Conservation (phyloP, 768 basidiomycete genomes). For the Mycena sanguinolenta region DNA sequence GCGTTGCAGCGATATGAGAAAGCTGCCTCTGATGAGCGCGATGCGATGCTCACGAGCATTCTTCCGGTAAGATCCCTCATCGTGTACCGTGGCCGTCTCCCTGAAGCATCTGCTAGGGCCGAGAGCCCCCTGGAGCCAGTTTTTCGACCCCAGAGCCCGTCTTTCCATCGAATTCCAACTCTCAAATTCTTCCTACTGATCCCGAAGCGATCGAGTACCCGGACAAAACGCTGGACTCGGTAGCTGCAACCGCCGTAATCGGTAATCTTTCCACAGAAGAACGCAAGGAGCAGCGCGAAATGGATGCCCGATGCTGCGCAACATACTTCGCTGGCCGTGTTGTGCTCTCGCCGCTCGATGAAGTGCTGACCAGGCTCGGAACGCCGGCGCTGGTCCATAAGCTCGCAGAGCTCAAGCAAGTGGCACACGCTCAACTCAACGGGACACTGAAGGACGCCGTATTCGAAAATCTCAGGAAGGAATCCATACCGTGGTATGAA, state of each 20-base stretch:
- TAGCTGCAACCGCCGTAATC: constrained; percentile 12
- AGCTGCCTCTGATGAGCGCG: constrained; percentile 12
- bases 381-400: constrained; percentile 12
- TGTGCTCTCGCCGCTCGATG: constrained; percentile 8
- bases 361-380: constrained; percentile 20
- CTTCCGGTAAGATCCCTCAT: constrained; percentile 5
- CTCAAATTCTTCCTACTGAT: constrained; percentile 23
- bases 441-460: constrained; percentile 4
- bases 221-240: constrained; percentile 18
- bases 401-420: constrained; percentile 19
- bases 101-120: constrained; percentile 19
- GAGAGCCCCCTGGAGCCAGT: constrained; percentile 18
- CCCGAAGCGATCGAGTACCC: constrained; percentile 14
- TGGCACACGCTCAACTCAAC: constrained; percentile 1
- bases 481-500: constrained; percentile 13
- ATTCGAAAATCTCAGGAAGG: constrained; percentile 1
- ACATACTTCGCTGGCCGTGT: neutral
- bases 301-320: constrained; percentile 14
- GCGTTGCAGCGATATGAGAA: constrained; percentile 14
- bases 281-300: constrained; percentile 11
- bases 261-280: constrained; percentile 3
- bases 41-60: constrained; percentile 3
- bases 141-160: constrained; percentile 22
- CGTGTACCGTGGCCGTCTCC: constrained; percentile 11
- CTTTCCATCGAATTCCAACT: constrained; percentile 16